Percentiles rank a stretch among this genome's conserved stretches.
These are phyloP conservation scores for Xylaria intraflava DNA, from an alignment of 495 filamentous ascomycete species.

Conservation along the genomic window DNA sequence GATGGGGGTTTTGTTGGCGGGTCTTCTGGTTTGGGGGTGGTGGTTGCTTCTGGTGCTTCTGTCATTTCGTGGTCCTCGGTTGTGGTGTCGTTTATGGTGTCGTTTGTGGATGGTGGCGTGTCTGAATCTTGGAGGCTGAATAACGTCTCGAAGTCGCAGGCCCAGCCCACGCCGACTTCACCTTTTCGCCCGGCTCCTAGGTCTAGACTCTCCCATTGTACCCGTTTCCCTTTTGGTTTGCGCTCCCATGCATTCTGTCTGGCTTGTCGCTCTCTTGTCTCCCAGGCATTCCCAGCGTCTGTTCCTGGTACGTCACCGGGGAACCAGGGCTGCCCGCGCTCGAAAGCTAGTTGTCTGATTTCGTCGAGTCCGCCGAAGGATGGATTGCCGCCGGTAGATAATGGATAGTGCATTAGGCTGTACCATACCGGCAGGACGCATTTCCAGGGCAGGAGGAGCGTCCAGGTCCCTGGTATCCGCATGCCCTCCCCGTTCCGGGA, in stretches of 20 bases:
- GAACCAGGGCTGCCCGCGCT: constrained; percentile 75
- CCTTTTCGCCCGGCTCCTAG: constrained; percentile 70
- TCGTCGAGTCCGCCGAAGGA: constrained; percentile 79
- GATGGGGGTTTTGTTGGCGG: not conserved
- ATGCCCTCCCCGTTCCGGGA: constrained; percentile 42
- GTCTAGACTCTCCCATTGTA: constrained; percentile 69
- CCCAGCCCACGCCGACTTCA: constrained; percentile 77
- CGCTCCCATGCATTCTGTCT: constrained; percentile 66
- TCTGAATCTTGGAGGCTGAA: constrained; percentile 22
- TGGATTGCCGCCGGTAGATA: constrained; percentile 70
- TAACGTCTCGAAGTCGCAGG: constrained; percentile 79
- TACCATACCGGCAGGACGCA: constrained; percentile 85
- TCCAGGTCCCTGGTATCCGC: constrained; percentile 67
- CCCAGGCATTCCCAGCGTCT: constrained; percentile 71
- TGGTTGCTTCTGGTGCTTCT: not conserved
- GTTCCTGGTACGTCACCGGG: constrained; percentile 85
- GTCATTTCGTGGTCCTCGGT: constrained; percentile 4
- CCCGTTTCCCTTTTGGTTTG: constrained; percentile 73
- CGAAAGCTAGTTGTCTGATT: constrained; percentile 73
- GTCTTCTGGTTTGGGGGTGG: not conserved
- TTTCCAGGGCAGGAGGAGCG: constrained; percentile 84
- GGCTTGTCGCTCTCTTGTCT: constrained; percentile 54
- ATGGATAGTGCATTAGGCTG: constrained; percentile 74
- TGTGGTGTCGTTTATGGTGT: too few species aligned
- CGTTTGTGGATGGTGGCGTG: constrained; percentile 12